These are phyloP conservation scores for Xylaria sp. DNA, from an alignment of 2,329 filamentous ascomycete genomes.

Conservation along the genomic window DNA sequence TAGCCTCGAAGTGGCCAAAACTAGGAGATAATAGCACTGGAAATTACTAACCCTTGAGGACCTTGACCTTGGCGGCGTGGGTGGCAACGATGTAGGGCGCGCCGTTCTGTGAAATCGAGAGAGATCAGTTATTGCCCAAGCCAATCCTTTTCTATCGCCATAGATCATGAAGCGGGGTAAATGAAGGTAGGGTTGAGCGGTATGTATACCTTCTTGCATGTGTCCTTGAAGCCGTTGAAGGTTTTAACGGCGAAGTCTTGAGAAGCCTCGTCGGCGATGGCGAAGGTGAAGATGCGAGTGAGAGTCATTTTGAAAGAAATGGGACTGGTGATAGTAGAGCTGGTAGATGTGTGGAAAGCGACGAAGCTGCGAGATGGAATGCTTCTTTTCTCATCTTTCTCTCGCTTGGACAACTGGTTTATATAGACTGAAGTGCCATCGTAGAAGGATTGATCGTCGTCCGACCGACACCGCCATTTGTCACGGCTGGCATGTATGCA, in stretches of 20 bases:
- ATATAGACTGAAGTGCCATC: slow-evolving; percentile 30
- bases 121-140: background rate
- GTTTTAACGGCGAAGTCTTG: slow-evolving; percentile 30
- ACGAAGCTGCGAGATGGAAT: slow-evolving; percentile 27
- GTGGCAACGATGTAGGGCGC: slow-evolving; percentile 29
- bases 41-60: slow-evolving; percentile 22
- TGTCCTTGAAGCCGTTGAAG: slow-evolving; percentile 33
- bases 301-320: slow-evolving; percentile 32
- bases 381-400: slow-evolving; percentile 4
- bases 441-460: slow-evolving; percentile 33
- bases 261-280: slow-evolving; percentile 30
- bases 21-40: background rate
- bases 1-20: background rate
- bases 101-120: slow-evolving; percentile 30
- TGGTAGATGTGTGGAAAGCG: slow-evolving; percentile 15
- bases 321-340: background rate
- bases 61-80: slow-evolving; percentile 32
- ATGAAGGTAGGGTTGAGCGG: background rate
- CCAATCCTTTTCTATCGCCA: background rate
- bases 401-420: slow-evolving; percentile 20
- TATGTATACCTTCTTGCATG: slow-evolving; percentile 33
- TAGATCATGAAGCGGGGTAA: background rate
- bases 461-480: slow-evolving; percentile 34
- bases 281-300: slow-evolving; percentile 35
- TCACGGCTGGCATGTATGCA: slow-evolving; percentile 24